Evolutionary conservation across 2,329 filamentous ascomycete species (phyloP), one percentile per base, ranked within the genome.

Genomic region (Claviceps purpurea): DNA sequence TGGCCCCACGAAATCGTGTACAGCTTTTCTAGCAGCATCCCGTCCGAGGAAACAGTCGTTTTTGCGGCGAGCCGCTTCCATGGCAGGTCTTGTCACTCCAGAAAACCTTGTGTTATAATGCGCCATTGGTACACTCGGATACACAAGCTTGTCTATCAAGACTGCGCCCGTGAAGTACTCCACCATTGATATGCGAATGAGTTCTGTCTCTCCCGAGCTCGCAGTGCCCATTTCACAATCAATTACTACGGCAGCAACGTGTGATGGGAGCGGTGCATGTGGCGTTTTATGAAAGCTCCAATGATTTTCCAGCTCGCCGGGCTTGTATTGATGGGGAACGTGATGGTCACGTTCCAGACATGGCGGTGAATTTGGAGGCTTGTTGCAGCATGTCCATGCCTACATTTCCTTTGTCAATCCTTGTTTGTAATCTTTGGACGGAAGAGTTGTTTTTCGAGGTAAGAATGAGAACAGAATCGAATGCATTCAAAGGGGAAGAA

Each of bases 201-300:
- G 62, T 55, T 79, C 75, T 0, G 63, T 61, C 10, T 79, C 73
- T 6, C 71, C 69, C 5, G 62, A 63, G 8, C 58, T 56, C 1
- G 71, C 64, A 0, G 65, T 69, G 16, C 76, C 76, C 74, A 79
- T 79, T 56, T 80, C 76, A 55, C 77, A 79, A 55, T 79, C 76
- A 3, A 81, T 62, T 0, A 70, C 73, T 3, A 79, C 69, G 2
- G 59, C 65, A 45, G 41, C 54, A 16, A 56, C 55, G 14, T 49
- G 54, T 16, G 26, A 44, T 6, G 38, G 24, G 3, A 42, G 39
- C 2, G 48, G 11, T 6, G 44, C 41, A 11, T 37, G 26, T 1
- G 34, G 18, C 0, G 63, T 65, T 18, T 50, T 24, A 37, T 60
- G 54, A 51, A 60, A 62, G 14, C 24, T 44, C 64, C 63, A 65